A percentile compares a stretch with the other conserved stretches of the same genome.
Conservation (phyloP, 345 rosid genomes). For the Bruguiera parviflora region DNA sequence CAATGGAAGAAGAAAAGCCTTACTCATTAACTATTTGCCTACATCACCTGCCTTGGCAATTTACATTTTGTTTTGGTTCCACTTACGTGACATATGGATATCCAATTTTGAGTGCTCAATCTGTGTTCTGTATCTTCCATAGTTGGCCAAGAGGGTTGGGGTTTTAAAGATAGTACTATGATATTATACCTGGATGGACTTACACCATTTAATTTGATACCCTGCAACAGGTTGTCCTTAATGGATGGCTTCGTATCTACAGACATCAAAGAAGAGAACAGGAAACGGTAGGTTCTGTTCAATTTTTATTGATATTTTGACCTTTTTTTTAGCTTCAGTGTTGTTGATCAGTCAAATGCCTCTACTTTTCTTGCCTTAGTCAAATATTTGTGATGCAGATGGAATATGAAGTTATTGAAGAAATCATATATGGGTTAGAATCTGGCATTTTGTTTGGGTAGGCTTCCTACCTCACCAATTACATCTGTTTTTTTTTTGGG, state of each 20-base stretch:
- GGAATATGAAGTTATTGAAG: slow-evolving; percentile 96
- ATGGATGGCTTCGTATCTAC: slow-evolving; percentile 86
- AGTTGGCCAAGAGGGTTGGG: not conserved
- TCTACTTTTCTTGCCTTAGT: not conserved
- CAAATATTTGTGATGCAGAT: slow-evolving; percentile 42
- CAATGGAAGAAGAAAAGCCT: too few relatives aligned
- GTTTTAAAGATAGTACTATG: slow-evolving; percentile 12
- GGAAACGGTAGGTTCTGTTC: slow-evolving; percentile 52
- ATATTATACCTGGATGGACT: not conserved
- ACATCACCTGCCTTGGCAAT: too few relatives aligned
- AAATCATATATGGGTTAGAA: slow-evolving; percentile 93
- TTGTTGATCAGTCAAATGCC: not conserved
- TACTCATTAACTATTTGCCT: too few relatives aligned
- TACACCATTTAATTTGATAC: too few relatives aligned
- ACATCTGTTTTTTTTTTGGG: not conserved
- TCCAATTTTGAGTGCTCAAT: too few relatives aligned
- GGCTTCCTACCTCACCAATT: slow-evolving; percentile 1
- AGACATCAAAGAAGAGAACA: slow-evolving; percentile 81
- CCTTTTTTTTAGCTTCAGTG: not conserved
- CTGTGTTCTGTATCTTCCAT: too few relatives aligned
- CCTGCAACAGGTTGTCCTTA: slow-evolving; percentile 57
- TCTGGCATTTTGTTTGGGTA: slow-evolving; percentile 97
- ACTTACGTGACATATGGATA: too few relatives aligned
- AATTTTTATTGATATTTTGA: not conserved
- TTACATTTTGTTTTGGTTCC: too few relatives aligned